phyloP scores from a whole-genome alignment of 192 early-diverging fungal genomes.

The Dispira parvispora region DNA sequence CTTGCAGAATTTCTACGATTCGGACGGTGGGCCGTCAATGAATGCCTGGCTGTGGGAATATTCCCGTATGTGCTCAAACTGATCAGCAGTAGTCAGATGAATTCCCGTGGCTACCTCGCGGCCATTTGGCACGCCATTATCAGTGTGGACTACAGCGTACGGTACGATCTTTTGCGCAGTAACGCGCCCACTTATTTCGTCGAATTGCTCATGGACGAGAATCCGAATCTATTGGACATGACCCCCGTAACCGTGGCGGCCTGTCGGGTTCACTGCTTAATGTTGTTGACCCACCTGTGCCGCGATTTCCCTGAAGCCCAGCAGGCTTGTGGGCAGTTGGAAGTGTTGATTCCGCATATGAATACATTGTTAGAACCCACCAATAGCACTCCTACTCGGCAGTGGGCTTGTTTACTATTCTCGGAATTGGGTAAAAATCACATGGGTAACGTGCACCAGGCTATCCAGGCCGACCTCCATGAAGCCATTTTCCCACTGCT shows the following conservation, averaged over 20 bases:
- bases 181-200: constrained; percentile 88
- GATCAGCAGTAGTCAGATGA: constrained; percentile 76
- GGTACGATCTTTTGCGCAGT: constrained; percentile 80
- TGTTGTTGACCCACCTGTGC: constrained; percentile 88
- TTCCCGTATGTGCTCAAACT: constrained; percentile 95
- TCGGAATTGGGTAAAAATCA: constrained; percentile 71
- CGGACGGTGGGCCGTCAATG: constrained; percentile 86
- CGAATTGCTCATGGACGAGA: constrained; percentile 62
- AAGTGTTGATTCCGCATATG: constrained; percentile 16
- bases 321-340: constrained; percentile 45
- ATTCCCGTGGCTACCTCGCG: constrained; percentile 84
- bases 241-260: constrained; percentile 1
- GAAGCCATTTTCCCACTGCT: constrained; percentile 38
- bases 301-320: constrained; percentile 68
- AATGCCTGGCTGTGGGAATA: constrained; percentile 86
- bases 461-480: constrained; percentile 43
- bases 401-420: constrained; percentile 82
- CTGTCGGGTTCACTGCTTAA: constrained; percentile 37
- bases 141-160: constrained; percentile 78
- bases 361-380: constrained; percentile 26
- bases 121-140: constrained; percentile 96
- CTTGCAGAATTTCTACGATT: constrained; percentile 84
- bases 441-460: constrained; percentile 38
- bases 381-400: constrained; percentile 30
- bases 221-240: constrained; percentile 10